Conservation (phyloP, 495 filamentous ascomycete species). For the Penicillium bovifimosum region DNA sequence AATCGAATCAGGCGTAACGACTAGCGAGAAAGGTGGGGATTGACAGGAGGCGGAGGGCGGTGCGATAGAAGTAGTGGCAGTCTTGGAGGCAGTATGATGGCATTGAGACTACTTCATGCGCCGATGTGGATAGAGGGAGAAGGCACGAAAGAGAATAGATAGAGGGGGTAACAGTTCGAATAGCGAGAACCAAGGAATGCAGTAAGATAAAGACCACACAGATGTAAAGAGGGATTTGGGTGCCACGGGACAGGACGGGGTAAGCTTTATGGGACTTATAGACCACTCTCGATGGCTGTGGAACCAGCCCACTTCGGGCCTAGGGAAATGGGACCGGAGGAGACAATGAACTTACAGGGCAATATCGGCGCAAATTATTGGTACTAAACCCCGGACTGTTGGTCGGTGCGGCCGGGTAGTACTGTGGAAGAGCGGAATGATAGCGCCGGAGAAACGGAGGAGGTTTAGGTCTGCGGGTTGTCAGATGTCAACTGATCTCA, state of each 20-base stretch:
- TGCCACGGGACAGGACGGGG: background rate
- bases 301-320: conserved; percentile 13
- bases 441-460: conserved; percentile 41
- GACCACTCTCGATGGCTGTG: background rate
- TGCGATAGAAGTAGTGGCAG: conserved; percentile 90
- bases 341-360: conserved; percentile 15
- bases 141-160: background rate
- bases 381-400: conserved; percentile 8
- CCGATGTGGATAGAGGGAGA: background rate
- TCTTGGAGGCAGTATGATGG: conserved; percentile 79
- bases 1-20: conserved; percentile 56
- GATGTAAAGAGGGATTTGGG: background rate
- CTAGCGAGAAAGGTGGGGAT: conserved; percentile 71
- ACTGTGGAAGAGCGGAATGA: conserved; percentile 10
- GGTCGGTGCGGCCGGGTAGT: conserved; percentile 12
- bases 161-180: background rate
- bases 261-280: conserved; percentile 1
- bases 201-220: background rate
- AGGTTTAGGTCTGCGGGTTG: conserved; percentile 15
- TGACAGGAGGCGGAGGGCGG: conserved; percentile 73
- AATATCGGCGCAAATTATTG: conserved; percentile 8
- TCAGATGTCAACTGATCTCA: conserved; percentile 17
- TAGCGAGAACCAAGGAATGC: background rate
- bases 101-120: conserved; percentile 49
- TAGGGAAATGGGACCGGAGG: conserved; percentile 14